phyloP scores from a whole-genome alignment of 768 basidiomycete species.

The Pleurotus citrinopileatus region DNA sequence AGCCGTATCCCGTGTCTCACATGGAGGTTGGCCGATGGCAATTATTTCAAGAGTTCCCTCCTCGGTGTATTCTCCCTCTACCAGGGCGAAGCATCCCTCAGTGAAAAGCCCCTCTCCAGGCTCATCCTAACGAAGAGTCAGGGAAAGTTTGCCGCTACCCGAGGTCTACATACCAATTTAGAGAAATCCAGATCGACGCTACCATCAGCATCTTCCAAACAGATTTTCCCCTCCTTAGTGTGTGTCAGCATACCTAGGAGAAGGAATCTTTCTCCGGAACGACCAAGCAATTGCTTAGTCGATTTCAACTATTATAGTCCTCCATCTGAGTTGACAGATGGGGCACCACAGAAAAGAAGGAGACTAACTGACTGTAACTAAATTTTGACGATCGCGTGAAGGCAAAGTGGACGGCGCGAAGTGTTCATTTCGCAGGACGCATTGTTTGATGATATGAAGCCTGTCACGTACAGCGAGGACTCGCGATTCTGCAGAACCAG shows the following conservation, averaged over 20 bases:
- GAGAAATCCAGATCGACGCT: slow-evolving; percentile 86
- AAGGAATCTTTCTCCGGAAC: slow-evolving; percentile 86
- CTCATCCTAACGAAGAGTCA: slow-evolving; percentile 51
- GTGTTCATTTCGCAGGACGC: slow-evolving; percentile 92
- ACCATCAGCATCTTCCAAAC: slow-evolving; percentile 93
- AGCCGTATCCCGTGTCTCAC: slow-evolving; percentile 82
- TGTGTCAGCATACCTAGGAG: slow-evolving; percentile 91
- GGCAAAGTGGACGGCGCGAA: slow-evolving; percentile 95
- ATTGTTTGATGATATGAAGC: slow-evolving; percentile 88
- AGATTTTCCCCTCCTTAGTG: slow-evolving; percentile 87
- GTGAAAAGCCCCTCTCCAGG: slow-evolving; percentile 96
- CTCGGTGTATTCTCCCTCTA: slow-evolving; percentile 96
- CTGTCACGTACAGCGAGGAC: slow-evolving; percentile 80
- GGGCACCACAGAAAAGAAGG: neutral
- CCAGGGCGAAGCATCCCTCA: slow-evolving; percentile 91
- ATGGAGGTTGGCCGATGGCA: slow-evolving; percentile 96
- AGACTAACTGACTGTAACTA: slow-evolving; percentile 69
- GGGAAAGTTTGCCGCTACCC: slow-evolving; percentile 15
- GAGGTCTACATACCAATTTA: slow-evolving; percentile 54
- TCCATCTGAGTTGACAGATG: neutral
- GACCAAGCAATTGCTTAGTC: slow-evolving; percentile 92
- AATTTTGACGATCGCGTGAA: slow-evolving; percentile 80
- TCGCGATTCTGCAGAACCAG: slow-evolving; percentile 81
- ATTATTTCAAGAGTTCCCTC: slow-evolving; percentile 86
- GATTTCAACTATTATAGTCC: slow-evolving; percentile 68